Evolutionary conservation across 202 grass and related monocot genomes (phyloP).

Genomic region (Schoenoplectus tabernaemontani): DNA sequence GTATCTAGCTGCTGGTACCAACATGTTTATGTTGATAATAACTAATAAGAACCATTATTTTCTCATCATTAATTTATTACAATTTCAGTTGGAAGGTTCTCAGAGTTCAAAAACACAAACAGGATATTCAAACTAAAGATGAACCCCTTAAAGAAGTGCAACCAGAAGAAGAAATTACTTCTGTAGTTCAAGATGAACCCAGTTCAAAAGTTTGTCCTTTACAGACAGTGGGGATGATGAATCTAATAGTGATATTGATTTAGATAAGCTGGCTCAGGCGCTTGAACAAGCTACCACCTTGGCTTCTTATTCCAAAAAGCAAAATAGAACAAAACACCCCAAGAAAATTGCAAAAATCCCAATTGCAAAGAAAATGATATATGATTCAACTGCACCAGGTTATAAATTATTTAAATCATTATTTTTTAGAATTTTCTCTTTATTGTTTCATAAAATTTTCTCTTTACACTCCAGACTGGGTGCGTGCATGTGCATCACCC

Average conservation of each 20-base stretch:
- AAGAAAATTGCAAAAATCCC: conserved; percentile 25
- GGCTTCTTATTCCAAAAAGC: conserved; percentile 63
- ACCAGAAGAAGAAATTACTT: conserved; percentile 23
- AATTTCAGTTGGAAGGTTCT: conserved; percentile 74
- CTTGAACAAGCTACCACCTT: conserved; percentile 59
- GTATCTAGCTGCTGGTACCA: not conserved
- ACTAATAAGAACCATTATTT: not conserved
- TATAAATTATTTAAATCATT: not conserved
- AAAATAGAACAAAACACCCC: conserved; percentile 35
- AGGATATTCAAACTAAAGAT: conserved; percentile 19
- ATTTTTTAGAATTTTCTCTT: not conserved
- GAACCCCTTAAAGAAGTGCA: conserved; percentile 12
- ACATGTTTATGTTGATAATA: not conserved
- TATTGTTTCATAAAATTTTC: too few species aligned
- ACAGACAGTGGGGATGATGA: conserved; percentile 28
- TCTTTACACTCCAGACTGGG: too few species aligned
- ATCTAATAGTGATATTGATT: conserved; percentile 47
- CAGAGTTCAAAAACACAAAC: conserved; percentile 47
- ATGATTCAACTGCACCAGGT: conserved; percentile 45
- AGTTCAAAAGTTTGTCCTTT: conserved; percentile 16
- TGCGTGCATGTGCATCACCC: too few species aligned
- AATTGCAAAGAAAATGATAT: conserved; percentile 29
- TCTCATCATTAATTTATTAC: not conserved
- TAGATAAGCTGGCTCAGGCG: conserved; percentile 61
- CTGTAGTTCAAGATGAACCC: not conserved